These are phyloP conservation scores for Trametes cinnabarina DNA, from an alignment of 768 basidiomycete species.

Conservation along the genomic window DNA sequence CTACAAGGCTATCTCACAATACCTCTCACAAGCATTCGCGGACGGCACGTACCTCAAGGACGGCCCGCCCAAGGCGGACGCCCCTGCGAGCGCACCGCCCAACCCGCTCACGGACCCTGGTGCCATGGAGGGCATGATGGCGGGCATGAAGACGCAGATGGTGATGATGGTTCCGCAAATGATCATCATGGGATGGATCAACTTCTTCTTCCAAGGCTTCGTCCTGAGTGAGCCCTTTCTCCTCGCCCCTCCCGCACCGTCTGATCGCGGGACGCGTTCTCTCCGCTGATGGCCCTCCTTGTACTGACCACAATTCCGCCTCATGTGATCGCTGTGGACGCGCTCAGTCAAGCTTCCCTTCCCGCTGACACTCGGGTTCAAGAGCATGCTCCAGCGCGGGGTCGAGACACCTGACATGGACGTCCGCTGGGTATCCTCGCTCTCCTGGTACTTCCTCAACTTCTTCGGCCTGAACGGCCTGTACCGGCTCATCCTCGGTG, in stretches of 20 bases:
- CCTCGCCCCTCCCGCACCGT: conserved; percentile 1
- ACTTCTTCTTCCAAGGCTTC: conserved; percentile 99
- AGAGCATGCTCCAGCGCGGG: conserved; percentile 95
- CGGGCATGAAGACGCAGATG: conserved; percentile 98
- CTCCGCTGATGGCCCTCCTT: background rate
- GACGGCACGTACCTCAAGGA: conserved; percentile 86
- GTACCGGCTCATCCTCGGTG: conserved; percentile 89
- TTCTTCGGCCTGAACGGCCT: conserved; percentile 96
- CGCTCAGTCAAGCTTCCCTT: conserved; percentile 89
- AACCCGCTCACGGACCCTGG: conserved; percentile 88
- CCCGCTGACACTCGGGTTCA: conserved; percentile 94
- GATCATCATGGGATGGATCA: conserved; percentile 99
- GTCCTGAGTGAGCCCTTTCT: conserved; percentile 76
- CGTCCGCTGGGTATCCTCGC: conserved; percentile 97
- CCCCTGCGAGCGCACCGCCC: conserved; percentile 49
- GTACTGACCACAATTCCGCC: background rate
- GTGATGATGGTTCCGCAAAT: conserved; percentile 99
- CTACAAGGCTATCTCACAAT: conserved; percentile 73
- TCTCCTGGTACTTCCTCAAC: conserved; percentile 99
- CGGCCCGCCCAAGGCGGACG: conserved; percentile 66
- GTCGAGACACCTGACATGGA: conserved; percentile 96
- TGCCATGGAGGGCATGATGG: conserved; percentile 98
- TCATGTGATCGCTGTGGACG: conserved; percentile 1
- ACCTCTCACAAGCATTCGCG: conserved; percentile 68
- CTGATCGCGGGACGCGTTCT: conserved; percentile 5